Percentiles rank a stretch among this genome's conserved stretches.
Conservation (phyloP, 257 asterid species). For the Penstemon davidsonii region DNA sequence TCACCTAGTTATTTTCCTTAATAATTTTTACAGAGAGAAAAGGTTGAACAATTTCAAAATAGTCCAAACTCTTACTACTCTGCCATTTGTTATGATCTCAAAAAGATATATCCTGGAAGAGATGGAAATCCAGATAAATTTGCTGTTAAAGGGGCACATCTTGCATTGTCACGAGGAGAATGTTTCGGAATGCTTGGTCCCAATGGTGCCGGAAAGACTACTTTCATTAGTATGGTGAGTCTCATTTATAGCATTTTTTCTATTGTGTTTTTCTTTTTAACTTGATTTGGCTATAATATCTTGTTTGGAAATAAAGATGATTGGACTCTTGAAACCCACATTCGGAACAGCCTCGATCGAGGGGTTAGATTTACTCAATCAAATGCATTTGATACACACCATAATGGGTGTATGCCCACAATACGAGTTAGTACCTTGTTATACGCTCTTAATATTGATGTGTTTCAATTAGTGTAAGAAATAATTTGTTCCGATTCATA, state of each 20-base stretch:
- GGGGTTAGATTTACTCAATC: background rate
- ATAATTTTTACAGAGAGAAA: slow-evolving; percentile 28
- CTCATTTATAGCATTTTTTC: background rate
- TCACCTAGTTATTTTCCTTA: background rate
- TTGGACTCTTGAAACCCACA: slow-evolving; percentile 7
- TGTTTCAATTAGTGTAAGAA: background rate
- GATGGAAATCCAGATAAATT: slow-evolving; percentile 47
- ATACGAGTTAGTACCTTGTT: background rate
- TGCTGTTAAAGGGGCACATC: slow-evolving; percentile 43
- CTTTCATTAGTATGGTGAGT: slow-evolving; percentile 29
- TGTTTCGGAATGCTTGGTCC: slow-evolving; percentile 57
- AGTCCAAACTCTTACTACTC: slow-evolving; percentile 29
- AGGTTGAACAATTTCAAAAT: slow-evolving; percentile 36
- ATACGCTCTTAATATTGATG: background rate
- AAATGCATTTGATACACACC: slow-evolving; percentile 4
- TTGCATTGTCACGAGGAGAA: slow-evolving; percentile 43
- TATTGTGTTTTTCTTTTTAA: no score
- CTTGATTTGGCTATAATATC: background rate
- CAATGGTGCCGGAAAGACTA: slow-evolving; percentile 41
- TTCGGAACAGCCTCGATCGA: background rate
- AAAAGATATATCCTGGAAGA: slow-evolving; percentile 41
- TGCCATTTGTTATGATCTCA: slow-evolving; percentile 35
- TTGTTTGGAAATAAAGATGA: background rate
- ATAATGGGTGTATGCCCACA: slow-evolving; percentile 5
- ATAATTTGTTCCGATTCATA: background rate